Conservation (phyloP, 768 basidiomycete species). For the Hygrophoropsis aurantiaca region DNA sequence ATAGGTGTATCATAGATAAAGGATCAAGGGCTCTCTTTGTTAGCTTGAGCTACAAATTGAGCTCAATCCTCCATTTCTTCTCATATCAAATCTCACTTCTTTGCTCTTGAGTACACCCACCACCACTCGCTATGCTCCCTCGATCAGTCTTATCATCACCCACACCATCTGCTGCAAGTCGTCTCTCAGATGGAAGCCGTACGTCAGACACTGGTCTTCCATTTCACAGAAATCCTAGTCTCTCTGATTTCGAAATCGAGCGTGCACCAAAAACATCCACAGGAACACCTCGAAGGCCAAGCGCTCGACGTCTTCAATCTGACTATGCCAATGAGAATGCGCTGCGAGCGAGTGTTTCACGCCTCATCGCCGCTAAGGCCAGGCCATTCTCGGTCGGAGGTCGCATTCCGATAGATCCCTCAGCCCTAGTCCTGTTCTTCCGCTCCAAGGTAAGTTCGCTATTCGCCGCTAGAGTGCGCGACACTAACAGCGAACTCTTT, state of each 20-base stretch:
- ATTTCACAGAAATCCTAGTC: constrained; percentile 41
- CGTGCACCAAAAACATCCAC: constrained; percentile 38
- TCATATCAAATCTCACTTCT: too few species aligned
- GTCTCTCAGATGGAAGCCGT: constrained; percentile 39
- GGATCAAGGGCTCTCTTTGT: background rate
- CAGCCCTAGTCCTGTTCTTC: constrained; percentile 72
- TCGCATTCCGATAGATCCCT: constrained; percentile 67
- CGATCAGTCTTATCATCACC: constrained; percentile 31
- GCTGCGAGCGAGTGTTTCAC: constrained; percentile 54
- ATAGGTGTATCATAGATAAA: too few species aligned
- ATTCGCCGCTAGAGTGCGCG: background rate
- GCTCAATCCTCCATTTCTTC: constrained; percentile 8
- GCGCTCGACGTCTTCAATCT: constrained; percentile 31
- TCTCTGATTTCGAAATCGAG: constrained; percentile 69
- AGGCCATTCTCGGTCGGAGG: constrained; percentile 67
- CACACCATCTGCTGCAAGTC: constrained; percentile 32
- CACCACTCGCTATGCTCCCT: constrained; percentile 24
- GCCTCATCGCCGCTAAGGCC: constrained; percentile 57
- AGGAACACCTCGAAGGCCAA: constrained; percentile 29
- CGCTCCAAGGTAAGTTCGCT: constrained; percentile 60
- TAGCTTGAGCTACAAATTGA: constrained; percentile 29
- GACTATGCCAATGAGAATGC: constrained; percentile 53
- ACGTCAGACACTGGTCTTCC: constrained; percentile 32
- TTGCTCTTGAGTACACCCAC: constrained; percentile 11
- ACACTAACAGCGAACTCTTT: constrained; percentile 8